Conservation (phyloP, 306 rosid genomes). For the Cucurbita argyrosperma region DNA sequence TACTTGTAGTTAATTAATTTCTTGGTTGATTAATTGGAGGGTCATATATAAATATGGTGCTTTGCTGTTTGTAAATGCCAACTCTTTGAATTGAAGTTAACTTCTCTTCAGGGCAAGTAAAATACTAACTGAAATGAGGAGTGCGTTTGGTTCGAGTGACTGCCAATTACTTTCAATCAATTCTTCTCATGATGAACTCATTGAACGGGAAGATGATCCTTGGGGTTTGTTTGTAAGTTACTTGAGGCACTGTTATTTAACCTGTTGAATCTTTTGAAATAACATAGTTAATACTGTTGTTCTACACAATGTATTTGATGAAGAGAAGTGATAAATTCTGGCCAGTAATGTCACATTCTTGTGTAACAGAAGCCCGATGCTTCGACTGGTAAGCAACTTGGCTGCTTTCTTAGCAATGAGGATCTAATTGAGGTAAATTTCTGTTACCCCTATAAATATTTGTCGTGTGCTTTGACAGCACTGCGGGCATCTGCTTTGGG, state of each 20-base stretch:
- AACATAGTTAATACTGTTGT: neutral
- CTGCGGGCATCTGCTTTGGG: neutral
- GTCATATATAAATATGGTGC: neutral
- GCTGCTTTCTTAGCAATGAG: constrained; percentile 60
- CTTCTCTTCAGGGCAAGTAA: constrained; percentile 47
- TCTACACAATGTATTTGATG: neutral
- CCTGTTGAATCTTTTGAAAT: constrained; percentile 6
- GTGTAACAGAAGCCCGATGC: constrained; percentile 51
- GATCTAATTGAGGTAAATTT: constrained; percentile 53
- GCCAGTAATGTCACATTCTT: constrained; percentile 20
- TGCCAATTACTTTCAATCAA: constrained; percentile 69
- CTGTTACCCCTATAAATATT: constrained; percentile 4
- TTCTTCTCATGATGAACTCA: constrained; percentile 46
- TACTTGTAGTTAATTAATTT: neutral
- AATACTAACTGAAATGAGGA: constrained; percentile 67
- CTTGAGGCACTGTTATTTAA: constrained; percentile 5
- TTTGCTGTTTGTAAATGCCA: neutral
- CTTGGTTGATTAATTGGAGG: neutral
- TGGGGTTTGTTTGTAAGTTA: constrained; percentile 69
- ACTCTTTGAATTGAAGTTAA: neutral
- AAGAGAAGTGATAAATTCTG: constrained; percentile 14
- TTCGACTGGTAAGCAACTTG: constrained; percentile 36
- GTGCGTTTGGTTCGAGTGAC: constrained; percentile 60
- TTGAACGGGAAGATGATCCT: constrained; percentile 59
- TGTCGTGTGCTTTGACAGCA: constrained; percentile 6